phyloP scores from a whole-genome alignment of 1,284 basidiomycete species.

The Leccinum insolens region DNA sequence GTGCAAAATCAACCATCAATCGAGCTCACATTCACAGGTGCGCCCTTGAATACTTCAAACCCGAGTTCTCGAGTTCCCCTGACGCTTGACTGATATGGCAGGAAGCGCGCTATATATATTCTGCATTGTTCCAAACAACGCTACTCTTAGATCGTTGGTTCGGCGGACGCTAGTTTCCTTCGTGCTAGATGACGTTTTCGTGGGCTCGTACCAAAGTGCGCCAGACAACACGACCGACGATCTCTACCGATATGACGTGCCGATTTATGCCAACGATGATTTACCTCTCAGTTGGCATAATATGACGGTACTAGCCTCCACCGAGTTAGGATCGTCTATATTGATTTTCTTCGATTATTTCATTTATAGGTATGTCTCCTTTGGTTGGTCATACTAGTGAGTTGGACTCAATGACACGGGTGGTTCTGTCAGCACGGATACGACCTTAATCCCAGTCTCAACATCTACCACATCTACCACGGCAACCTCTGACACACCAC shows the following conservation, averaged over 20 bases:
- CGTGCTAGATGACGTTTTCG: constrained; percentile 5
- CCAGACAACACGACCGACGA: not conserved
- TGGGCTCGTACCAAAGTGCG: not conserved
- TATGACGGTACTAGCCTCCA: constrained; percentile 11
- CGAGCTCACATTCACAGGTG: constrained; percentile 21
- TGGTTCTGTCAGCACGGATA: not conserved
- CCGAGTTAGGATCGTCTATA: not conserved
- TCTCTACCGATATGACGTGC: constrained; percentile 13
- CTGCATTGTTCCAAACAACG: constrained; percentile 19
- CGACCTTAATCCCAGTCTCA: not conserved
- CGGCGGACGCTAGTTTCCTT: constrained; percentile 4
- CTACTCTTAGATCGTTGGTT: not conserved
- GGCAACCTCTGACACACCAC: not conserved
- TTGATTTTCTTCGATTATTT: constrained; percentile 23
- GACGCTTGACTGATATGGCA: not conserved
- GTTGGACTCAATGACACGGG: not conserved
- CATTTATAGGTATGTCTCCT: constrained; percentile 16
- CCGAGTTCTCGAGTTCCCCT: not conserved
- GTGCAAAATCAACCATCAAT: constrained; percentile 2
- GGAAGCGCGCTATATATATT: constrained; percentile 27
- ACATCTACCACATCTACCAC: not conserved
- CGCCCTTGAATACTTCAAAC: not conserved
- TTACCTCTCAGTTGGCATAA: constrained; percentile 12
- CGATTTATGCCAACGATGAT: constrained; percentile 17
- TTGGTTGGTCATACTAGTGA: not conserved